A percentile compares a stretch with the other conserved stretches of the same genome.
phyloP scores from a whole-genome alignment of 768 basidiomycete species.

The Tricholoma bakamatsutake region DNA sequence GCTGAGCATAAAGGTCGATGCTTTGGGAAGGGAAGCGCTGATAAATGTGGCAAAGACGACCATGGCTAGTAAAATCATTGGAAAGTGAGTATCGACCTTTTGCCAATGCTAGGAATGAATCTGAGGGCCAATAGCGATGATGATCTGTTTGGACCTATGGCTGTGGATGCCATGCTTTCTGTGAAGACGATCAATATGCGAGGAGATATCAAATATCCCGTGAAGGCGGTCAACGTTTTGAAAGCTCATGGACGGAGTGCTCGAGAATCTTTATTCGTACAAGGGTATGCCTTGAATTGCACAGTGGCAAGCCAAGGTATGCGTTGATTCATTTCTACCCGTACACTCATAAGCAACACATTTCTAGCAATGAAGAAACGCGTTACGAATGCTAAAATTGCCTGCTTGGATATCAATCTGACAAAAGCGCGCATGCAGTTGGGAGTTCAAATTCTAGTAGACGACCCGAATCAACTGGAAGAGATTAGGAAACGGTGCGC shows the following conservation, averaged over 20 bases:
- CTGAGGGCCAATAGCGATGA: slow-evolving; percentile 62
- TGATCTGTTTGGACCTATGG: slow-evolving; percentile 96
- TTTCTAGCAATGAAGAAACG: slow-evolving; percentile 92
- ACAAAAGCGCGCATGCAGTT: slow-evolving; percentile 97
- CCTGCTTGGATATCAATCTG: slow-evolving; percentile 96
- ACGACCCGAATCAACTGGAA: slow-evolving; percentile 94
- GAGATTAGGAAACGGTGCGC: slow-evolving; percentile 88
- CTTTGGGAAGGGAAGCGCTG: slow-evolving; percentile 86
- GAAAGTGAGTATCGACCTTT: slow-evolving; percentile 58
- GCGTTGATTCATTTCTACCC: slow-evolving; percentile 11
- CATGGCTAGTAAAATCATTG: slow-evolving; percentile 98
- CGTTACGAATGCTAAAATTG: slow-evolving; percentile 91
- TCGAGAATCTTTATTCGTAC: slow-evolving; percentile 89
- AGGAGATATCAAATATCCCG: slow-evolving; percentile 97
- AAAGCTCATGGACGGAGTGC: slow-evolving; percentile 98
- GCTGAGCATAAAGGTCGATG: slow-evolving; percentile 89
- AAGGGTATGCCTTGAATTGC: slow-evolving; percentile 97
- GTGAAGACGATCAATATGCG: slow-evolving; percentile 91
- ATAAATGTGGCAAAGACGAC: slow-evolving; percentile 97
- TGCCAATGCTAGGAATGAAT: neutral
- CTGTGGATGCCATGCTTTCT: slow-evolving; percentile 97
- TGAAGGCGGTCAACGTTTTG: slow-evolving; percentile 97
- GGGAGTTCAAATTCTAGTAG: slow-evolving; percentile 94
- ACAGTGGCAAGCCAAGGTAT: slow-evolving; percentile 97
- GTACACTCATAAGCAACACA: slow-evolving; percentile 1